These are phyloP conservation scores for Dryas alaskensis DNA, from an alignment of 306 rosid genomes.

Conservation along the genomic window DNA sequence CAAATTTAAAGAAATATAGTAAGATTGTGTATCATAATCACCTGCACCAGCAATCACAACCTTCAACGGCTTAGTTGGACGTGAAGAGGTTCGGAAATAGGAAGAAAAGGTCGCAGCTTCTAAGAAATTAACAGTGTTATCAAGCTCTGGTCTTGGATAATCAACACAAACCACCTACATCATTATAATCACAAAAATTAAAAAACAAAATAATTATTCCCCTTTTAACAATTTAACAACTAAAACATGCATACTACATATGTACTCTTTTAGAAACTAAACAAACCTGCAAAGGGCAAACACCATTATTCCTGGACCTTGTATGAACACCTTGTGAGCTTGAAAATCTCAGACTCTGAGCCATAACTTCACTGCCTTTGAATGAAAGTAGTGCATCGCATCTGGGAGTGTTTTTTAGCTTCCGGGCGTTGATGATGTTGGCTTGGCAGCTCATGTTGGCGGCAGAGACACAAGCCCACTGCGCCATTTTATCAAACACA, in stretches of 20 bases:
- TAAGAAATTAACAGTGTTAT: constrained; percentile 63
- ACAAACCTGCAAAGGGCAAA: constrained; percentile 51
- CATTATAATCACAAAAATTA: background rate
- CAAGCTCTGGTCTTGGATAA: constrained; percentile 85
- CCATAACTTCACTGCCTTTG: constrained; percentile 47
- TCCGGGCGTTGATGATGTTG: constrained; percentile 20
- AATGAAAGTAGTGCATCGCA: constrained; percentile 52
- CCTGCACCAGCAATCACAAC: constrained; percentile 97
- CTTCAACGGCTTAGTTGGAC: constrained; percentile 68
- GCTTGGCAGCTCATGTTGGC: constrained; percentile 45
- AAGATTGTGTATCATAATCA: constrained; percentile 13
- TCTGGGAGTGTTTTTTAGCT: constrained; percentile 23
- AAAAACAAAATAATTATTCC: constrained; percentile 2
- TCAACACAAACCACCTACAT: constrained; percentile 70
- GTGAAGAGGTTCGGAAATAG: constrained; percentile 59
- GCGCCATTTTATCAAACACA: constrained; percentile 47
- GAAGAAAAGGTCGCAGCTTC: constrained; percentile 89
- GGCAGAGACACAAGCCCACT: constrained; percentile 54
- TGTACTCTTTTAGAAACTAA: background rate
- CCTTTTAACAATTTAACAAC: constrained; percentile 7
- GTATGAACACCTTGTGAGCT: constrained; percentile 28
- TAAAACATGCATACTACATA: background rate
- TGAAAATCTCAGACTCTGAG: constrained; percentile 34
- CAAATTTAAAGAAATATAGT: background rate
- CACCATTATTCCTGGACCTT: constrained; percentile 38